Conservation (phyloP, 148 eudicot genomes). For the Nyssa sinensis region DNA sequence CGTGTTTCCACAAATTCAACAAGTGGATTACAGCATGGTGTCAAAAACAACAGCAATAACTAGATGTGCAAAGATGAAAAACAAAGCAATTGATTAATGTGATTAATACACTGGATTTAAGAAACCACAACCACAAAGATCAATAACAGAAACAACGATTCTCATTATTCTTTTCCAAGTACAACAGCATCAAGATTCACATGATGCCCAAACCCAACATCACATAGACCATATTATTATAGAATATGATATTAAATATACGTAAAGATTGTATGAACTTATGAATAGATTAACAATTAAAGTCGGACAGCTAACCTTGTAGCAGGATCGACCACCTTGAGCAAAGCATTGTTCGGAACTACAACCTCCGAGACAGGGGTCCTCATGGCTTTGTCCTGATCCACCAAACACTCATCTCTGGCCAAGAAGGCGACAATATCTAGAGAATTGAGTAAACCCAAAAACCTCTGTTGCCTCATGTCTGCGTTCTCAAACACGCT, state of each 20-base stretch:
- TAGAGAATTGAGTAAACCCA: constrained; percentile 81
- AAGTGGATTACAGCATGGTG: too few relatives aligned
- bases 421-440: constrained; percentile 88
- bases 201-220: not conserved
- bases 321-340: constrained; percentile 90
- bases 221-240: not conserved
- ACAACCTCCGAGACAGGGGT: constrained; percentile 85
- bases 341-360: constrained; percentile 57
- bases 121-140: not conserved
- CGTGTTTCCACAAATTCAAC: too few relatives aligned
- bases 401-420: constrained; percentile 63
- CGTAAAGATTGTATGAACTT: too few relatives aligned
- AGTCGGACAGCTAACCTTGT: constrained; percentile 55
- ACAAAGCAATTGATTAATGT: not conserved
- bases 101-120: not conserved
- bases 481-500: constrained; percentile 60
- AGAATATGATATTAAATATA: not conserved
- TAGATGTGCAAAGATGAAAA: too few relatives aligned
- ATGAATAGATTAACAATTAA: too few relatives aligned
- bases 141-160: not conserved
- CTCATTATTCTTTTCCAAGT: not conserved
- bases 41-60: too few relatives aligned
- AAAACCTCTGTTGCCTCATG: constrained; percentile 64
- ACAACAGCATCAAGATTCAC: not conserved
- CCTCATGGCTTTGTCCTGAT: constrained; percentile 80